Percentiles rank a stretch among this genome's conserved stretches.
Evolutionary conservation across 2,329 filamentous ascomycete species (phyloP).

Genomic region (Coniosporium tulheliwenetii): DNA sequence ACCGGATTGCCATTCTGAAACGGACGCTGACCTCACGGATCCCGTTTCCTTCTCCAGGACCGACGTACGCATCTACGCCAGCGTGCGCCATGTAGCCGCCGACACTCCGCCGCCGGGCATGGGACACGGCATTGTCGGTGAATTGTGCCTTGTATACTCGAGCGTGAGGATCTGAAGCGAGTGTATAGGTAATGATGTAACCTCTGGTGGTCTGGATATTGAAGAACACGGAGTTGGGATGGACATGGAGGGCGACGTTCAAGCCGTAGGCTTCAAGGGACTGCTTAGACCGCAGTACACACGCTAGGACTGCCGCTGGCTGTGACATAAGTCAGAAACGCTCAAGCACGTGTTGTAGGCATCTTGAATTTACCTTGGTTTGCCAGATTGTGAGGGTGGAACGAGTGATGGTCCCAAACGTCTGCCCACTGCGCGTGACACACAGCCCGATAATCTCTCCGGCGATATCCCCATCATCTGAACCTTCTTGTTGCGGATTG

Average conservation of each 20-base stretch:
- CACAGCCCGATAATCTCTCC: slow-evolving; percentile 52
- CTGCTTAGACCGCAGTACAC: slow-evolving; percentile 64
- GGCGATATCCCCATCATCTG: too few species aligned
- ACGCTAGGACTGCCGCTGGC: slow-evolving; percentile 78
- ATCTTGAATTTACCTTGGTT: slow-evolving; percentile 51
- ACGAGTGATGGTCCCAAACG: slow-evolving; percentile 76
- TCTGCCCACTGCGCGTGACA: slow-evolving; percentile 62
- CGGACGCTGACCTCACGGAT: slow-evolving; percentile 77
- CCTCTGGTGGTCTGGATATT: slow-evolving; percentile 76
- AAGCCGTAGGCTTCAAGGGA: slow-evolving; percentile 73
- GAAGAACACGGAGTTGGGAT: slow-evolving; percentile 82
- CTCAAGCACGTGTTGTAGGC: slow-evolving; percentile 9
- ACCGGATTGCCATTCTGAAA: slow-evolving; percentile 95
- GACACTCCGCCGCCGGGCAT: slow-evolving; percentile 33
- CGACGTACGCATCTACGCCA: slow-evolving; percentile 27
- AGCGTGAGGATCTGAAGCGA: slow-evolving; percentile 69
- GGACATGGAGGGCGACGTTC: slow-evolving; percentile 71
- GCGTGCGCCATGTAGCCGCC: slow-evolving; percentile 20
- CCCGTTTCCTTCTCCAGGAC: slow-evolving; percentile 66
- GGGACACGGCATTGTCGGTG: slow-evolving; percentile 30
- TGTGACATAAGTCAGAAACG: slow-evolving; percentile 25
- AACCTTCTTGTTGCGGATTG: too few species aligned
- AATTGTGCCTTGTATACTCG: slow-evolving; percentile 78
- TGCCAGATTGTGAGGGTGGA: slow-evolving; percentile 92
- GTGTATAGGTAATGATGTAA: slow-evolving; percentile 86